These are phyloP conservation scores for Linnemannia hyalina DNA, from an alignment of 192 early-diverging fungal species.

Conservation along the genomic window DNA sequence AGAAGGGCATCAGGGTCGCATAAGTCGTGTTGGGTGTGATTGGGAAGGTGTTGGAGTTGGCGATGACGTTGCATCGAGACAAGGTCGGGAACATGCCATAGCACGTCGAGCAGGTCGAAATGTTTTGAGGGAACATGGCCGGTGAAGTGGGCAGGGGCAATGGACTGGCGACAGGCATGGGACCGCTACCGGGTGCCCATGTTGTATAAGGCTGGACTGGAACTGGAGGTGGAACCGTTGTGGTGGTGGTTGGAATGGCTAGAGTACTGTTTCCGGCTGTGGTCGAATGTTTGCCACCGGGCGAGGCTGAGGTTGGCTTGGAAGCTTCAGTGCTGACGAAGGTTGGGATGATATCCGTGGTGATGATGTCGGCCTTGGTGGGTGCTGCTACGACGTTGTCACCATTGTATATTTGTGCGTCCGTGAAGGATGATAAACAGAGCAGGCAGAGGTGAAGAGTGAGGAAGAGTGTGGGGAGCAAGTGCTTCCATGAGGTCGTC, in stretches of 20 bases:
- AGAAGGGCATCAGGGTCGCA: constrained; percentile 25
- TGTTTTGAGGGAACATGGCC: constrained; percentile 46
- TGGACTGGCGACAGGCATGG: background rate
- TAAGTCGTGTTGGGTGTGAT: constrained; percentile 41
- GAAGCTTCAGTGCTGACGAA: background rate
- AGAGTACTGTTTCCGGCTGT: background rate
- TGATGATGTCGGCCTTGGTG: constrained; percentile 5
- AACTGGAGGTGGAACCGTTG: constrained; percentile 14
- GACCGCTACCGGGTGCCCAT: background rate
- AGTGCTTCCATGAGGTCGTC: background rate
- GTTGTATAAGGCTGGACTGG: constrained; percentile 34
- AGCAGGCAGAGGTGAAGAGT: background rate
- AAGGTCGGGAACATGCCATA: constrained; percentile 43
- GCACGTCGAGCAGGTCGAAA: constrained; percentile 45
- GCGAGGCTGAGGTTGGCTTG: background rate
- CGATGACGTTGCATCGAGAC: constrained; percentile 45
- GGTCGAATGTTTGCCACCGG: background rate
- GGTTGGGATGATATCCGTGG: constrained; percentile 10
- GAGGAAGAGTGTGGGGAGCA: background rate
- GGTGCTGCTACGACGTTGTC: constrained; percentile 11
- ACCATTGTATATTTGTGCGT: constrained; percentile 39
- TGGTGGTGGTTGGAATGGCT: background rate
- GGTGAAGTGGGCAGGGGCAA: constrained; percentile 38
- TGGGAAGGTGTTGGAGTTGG: constrained; percentile 34
- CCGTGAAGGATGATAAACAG: background rate